Evolutionary conservation across 23 red algal species (phyloP).

Genomic region (Agarophyton chilense): DNA sequence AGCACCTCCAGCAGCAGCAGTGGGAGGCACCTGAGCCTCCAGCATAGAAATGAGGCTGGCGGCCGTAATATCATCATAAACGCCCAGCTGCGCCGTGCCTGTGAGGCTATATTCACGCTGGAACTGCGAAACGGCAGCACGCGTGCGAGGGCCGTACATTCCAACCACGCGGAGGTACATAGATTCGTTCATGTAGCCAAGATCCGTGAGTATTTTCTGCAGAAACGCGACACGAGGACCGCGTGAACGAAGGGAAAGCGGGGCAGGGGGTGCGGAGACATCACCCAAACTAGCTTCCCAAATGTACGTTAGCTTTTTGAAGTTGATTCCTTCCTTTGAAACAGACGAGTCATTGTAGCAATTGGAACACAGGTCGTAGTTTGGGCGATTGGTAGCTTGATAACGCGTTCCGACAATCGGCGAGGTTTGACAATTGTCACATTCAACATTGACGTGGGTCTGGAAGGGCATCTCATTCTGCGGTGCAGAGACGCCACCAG

Average conservation of each 20-base stretch:
- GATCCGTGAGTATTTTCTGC: constrained; percentile 62
- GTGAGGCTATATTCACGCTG: constrained; percentile 58
- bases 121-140: constrained; percentile 38
- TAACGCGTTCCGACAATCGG: constrained; percentile 62
- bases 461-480: constrained; percentile 33
- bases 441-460: constrained; percentile 58
- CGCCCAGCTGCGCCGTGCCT: constrained; percentile 34
- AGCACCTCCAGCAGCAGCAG: neutral
- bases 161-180: constrained; percentile 54
- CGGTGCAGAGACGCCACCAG: neutral
- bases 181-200: constrained; percentile 57
- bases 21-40: constrained; percentile 23
- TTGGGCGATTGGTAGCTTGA: constrained; percentile 30
- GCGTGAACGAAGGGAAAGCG: constrained; percentile 31
- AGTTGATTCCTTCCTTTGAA: constrained; percentile 41
- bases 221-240: constrained; percentile 44
- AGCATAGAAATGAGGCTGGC: constrained; percentile 48
- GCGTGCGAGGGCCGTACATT: constrained; percentile 56
- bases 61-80: constrained; percentile 69
- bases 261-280: constrained; percentile 16
- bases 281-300: constrained; percentile 45
- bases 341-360: constrained; percentile 46
- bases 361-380: constrained; percentile 59
- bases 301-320: constrained; percentile 22
- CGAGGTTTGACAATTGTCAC: constrained; percentile 41